Evolutionary conservation across 257 asterid species (phyloP), one percentile per base, ranked within the genome.

Genomic region (Coffea canephora): DNA sequence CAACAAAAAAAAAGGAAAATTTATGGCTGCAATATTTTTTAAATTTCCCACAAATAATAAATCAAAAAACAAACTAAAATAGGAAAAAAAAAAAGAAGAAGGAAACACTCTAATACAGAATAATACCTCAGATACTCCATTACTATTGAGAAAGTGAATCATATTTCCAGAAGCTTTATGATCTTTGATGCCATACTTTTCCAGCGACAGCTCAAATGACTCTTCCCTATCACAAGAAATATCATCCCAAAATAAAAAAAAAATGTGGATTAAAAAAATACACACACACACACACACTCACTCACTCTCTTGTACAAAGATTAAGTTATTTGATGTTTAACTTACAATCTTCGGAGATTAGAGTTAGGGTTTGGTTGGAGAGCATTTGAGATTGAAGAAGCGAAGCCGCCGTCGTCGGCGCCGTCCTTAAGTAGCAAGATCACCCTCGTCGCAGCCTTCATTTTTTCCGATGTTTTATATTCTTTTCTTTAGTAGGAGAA

Each of bases 101-200:
- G 14, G 2, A 34, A 27, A 0, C 25, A 27, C 25, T 31, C 0
- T 31, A 31, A 31, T 31, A 52, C 3, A 12, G 11, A 0, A 43
- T 5, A 23, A 27, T 84, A 93, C 98, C 96, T 88, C 94, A 77
- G 77, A 88, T 25, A 48, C 65, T 73, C 90, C 93, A 74, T 77
- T 71, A 13, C 86, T 77, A 84, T 82, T 55, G 80, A 88, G 79
- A 75, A 86, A 91, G 83, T 94, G 94, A 72, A 88, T 79, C 61
- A 87, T n/a, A 45, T 82, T 78, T 0, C 94, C 94, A 10, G 92
- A 87, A 61, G 89, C 95, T 79, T 81, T 89, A 69, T 36, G 83
- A 83, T 93, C 89, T 61, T 80, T 88, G 82, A 93, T 83, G 71
- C 97, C 97, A 31, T 89, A 94, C 78, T 84, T 19, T 48, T 90